These are phyloP conservation scores for Tylopilus sp. DNA, from an alignment of 768 basidiomycete species.

Conservation along the genomic window DNA sequence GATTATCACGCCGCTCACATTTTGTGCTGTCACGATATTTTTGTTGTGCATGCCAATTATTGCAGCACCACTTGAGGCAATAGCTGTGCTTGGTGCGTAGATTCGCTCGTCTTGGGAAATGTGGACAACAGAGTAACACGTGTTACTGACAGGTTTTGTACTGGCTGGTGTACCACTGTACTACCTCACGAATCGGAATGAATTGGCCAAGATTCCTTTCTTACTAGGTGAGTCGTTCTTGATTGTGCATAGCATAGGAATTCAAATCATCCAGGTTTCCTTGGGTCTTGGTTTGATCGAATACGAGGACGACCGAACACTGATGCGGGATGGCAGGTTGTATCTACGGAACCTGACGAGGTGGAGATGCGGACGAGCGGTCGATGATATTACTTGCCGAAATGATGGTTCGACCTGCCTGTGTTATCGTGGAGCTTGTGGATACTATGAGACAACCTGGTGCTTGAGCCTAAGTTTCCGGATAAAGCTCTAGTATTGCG, in stretches of 20 bases:
- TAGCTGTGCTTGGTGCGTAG: slow-evolving; percentile 76
- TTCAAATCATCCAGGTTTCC: slow-evolving; percentile 33
- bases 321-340: slow-evolving; percentile 72
- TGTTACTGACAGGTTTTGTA: slow-evolving; percentile 57
- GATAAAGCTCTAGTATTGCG: no score
- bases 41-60: slow-evolving; percentile 92
- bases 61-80: slow-evolving; percentile 85
- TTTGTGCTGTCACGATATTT: slow-evolving; percentile 63
- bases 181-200: slow-evolving; percentile 64
- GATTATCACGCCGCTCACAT: slow-evolving; percentile 85
- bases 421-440: background rate
- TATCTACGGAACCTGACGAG: slow-evolving; percentile 62
- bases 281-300: slow-evolving; percentile 41
- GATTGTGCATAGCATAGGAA: background rate
- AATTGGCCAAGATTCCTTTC: slow-evolving; percentile 34
- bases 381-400: slow-evolving; percentile 3
- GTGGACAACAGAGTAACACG: background rate
- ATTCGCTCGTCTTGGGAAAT: background rate
- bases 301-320: slow-evolving; percentile 49
- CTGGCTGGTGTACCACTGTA: slow-evolving; percentile 79
- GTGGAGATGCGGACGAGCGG: slow-evolving; percentile 51
- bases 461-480: no score
- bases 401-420: background rate
- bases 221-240: slow-evolving; percentile 34
- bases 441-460: background rate